Conservation (phyloP, 208 protist species). For the Phytomonas sp. region DNA sequence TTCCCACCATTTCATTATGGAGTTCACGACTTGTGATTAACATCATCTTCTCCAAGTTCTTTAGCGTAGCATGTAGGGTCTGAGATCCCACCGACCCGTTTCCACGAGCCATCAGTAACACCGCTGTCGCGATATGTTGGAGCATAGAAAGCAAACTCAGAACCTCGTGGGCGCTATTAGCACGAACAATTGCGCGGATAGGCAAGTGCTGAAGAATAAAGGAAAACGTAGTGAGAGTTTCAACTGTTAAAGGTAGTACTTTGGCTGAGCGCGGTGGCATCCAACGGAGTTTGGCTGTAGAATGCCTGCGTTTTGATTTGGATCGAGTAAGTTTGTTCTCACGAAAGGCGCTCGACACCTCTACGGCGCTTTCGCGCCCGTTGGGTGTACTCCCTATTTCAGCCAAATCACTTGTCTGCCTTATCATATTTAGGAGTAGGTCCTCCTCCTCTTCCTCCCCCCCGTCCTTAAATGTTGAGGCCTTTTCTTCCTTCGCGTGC, state of each 20-base stretch:
- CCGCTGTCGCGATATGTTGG: constrained; percentile 40
- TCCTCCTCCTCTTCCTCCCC: constrained; percentile 17
- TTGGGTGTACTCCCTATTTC: neutral
- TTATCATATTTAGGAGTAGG: constrained; percentile 23
- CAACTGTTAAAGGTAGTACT: constrained; percentile 31
- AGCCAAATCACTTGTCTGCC: neutral
- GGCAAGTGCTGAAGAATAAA: constrained; percentile 36
- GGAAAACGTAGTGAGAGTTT: constrained; percentile 54
- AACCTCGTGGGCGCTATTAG: constrained; percentile 24
- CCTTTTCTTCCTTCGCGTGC: neutral
- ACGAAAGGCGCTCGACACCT: neutral
- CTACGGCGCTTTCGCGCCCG: neutral
- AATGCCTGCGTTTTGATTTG: neutral
- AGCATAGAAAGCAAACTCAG: constrained; percentile 43
- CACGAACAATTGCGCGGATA: constrained; percentile 18
- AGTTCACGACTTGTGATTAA: constrained; percentile 17
- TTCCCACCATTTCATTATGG: constrained; percentile 17
- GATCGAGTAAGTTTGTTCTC: neutral
- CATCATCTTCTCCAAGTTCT: constrained; percentile 30
- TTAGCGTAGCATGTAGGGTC: constrained; percentile 24
- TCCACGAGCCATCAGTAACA: constrained; percentile 19
- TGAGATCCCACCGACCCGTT: neutral
- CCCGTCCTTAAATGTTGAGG: neutral
- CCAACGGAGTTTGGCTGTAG: constrained; percentile 30
- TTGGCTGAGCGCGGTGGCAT: constrained; percentile 48